phyloP scores from a whole-genome alignment of 1,139 yeast genomes.

The Debaryomyces fabryi region DNA sequence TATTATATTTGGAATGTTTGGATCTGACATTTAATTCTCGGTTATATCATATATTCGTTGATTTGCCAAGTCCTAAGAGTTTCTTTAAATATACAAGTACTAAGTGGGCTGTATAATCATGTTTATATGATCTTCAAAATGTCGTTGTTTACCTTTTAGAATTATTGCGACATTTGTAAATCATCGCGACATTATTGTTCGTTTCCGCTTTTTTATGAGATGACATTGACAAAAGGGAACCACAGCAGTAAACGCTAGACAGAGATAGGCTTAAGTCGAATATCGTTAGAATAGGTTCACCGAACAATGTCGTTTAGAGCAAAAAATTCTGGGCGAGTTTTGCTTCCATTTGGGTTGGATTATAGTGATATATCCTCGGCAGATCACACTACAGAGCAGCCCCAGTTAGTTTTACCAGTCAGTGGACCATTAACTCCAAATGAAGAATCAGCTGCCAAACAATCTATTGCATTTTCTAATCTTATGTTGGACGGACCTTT shows the following conservation, averaged over 20 bases:
- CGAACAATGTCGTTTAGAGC: constrained; percentile 29
- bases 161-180: neutral
- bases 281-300: neutral
- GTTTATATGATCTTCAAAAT: constrained; percentile 5
- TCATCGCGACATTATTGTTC: constrained; percentile 5
- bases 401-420: constrained; percentile 60
- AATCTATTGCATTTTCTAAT: constrained; percentile 59
- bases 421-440: constrained; percentile 59
- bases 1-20: neutral
- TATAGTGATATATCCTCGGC: constrained; percentile 55
- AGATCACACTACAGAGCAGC: constrained; percentile 36
- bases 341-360: constrained; percentile 70
- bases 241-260: neutral
- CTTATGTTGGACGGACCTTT: constrained; percentile 76
- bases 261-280: neutral
- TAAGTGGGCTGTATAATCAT: constrained; percentile 2
- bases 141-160: constrained; percentile 2
- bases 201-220: constrained; percentile 4
- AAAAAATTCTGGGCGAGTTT: constrained; percentile 28
- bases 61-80: neutral
- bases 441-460: constrained; percentile 67
- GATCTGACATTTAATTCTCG: neutral
- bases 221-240: neutral
- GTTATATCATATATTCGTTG: neutral
- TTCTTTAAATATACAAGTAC: neutral